phyloP scores from a whole-genome alignment of 768 basidiomycete genomes.

The Suillus paluster region DNA sequence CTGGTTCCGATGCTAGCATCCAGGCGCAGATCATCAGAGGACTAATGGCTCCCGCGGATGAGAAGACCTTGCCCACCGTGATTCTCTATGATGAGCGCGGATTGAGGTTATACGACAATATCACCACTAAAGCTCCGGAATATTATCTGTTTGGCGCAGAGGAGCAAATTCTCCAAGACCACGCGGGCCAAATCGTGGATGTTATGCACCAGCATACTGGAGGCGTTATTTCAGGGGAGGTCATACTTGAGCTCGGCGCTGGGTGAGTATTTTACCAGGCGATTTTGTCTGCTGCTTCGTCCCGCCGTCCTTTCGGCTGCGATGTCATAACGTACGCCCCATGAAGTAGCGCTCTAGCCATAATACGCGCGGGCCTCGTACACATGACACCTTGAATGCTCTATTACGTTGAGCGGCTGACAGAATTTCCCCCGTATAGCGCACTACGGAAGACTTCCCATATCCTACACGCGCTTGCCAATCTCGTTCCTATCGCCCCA shows the following conservation, averaged over 20 bases:
- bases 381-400: not conserved
- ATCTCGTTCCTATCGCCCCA: slow-evolving; percentile 44
- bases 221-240: slow-evolving; percentile 46
- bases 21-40: slow-evolving; percentile 55
- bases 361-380: not conserved
- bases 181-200: slow-evolving; percentile 75
- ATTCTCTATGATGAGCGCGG: slow-evolving; percentile 89
- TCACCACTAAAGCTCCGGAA: slow-evolving; percentile 76
- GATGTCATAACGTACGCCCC: not conserved
- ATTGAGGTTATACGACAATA: slow-evolving; percentile 82
- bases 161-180: slow-evolving; percentile 76
- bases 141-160: slow-evolving; percentile 94
- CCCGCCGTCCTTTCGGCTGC: not conserved
- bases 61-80: slow-evolving; percentile 77
- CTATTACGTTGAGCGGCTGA: slow-evolving; percentile 13
- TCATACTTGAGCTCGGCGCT: slow-evolving; percentile 90
- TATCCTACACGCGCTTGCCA: slow-evolving; percentile 73
- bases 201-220: slow-evolving; percentile 58
- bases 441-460: slow-evolving; percentile 89
- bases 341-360: not conserved
- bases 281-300: not conserved
- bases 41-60: slow-evolving; percentile 54
- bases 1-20: slow-evolving; percentile 42
- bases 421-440: slow-evolving; percentile 40
- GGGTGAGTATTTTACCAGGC: slow-evolving; percentile 59